Percentiles rank a stretch among this genome's conserved stretches.
These are phyloP conservation scores for Alternaria postmessia DNA, from an alignment of 2,329 filamentous ascomycete genomes.

Conservation along the genomic window DNA sequence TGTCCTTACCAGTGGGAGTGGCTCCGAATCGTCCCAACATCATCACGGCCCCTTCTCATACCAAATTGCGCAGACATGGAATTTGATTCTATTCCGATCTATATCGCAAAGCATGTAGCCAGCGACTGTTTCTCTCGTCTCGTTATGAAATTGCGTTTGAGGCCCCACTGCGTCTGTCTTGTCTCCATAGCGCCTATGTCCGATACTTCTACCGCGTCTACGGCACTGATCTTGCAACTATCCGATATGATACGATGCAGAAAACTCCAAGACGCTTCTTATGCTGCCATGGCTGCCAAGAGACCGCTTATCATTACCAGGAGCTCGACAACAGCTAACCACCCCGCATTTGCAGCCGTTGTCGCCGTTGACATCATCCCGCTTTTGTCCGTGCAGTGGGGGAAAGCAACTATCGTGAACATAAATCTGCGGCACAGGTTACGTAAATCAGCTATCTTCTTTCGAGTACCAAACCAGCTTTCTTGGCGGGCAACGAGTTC, in stretches of 20 bases:
- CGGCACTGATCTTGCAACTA: neutral
- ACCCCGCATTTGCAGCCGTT: slow-evolving; percentile 13
- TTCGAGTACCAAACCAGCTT: neutral
- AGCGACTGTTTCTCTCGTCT: neutral
- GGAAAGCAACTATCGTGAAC: neutral
- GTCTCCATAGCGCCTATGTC: neutral
- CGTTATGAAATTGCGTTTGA: neutral
- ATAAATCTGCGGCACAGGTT: neutral
- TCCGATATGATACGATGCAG: neutral
- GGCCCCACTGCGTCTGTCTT: slow-evolving; percentile 3
- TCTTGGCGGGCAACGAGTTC: neutral
- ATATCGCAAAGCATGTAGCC: neutral
- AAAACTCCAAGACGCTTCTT: slow-evolving; percentile 7
- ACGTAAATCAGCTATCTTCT: neutral
- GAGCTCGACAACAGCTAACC: slow-evolving; percentile 7
- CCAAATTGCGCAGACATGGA: too few species aligned
- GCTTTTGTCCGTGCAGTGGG: neutral
- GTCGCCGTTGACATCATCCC: slow-evolving; percentile 9
- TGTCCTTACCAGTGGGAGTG: neutral
- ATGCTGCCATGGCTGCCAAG: slow-evolving; percentile 24
- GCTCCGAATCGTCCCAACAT: neutral
- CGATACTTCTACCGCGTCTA: slow-evolving; percentile 3
- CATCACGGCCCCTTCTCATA: neutral
- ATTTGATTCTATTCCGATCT: neutral
- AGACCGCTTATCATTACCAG: slow-evolving; percentile 12